Evolutionary conservation across 2,329 filamentous ascomycete genomes (phyloP).

Genomic region (Penicillium olsonii): DNA sequence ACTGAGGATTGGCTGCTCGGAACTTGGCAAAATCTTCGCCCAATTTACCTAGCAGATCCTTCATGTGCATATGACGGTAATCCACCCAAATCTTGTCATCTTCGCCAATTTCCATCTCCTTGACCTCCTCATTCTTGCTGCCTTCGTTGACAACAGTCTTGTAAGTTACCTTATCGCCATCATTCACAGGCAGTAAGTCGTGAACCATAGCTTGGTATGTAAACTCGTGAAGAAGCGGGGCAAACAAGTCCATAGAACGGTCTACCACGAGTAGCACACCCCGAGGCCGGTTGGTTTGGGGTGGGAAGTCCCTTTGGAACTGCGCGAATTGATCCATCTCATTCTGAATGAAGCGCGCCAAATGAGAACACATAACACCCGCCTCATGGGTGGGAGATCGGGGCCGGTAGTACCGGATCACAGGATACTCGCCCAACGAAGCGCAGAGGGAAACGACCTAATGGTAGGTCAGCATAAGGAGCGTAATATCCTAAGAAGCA

Average conservation of each 20-base stretch:
- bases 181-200: slow-evolving; percentile 84
- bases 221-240: slow-evolving; percentile 90
- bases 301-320: slow-evolving; percentile 81
- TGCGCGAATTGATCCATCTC: slow-evolving; percentile 88
- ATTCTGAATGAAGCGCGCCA: slow-evolving; percentile 88
- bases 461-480: slow-evolving; percentile 19
- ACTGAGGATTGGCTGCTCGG: slow-evolving; percentile 86
- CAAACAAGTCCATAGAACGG: slow-evolving; percentile 86
- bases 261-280: slow-evolving; percentile 86
- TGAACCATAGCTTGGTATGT: slow-evolving; percentile 99
- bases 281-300: slow-evolving; percentile 69
- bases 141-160: slow-evolving; percentile 78
- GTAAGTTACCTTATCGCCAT: slow-evolving; percentile 85
- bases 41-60: slow-evolving; percentile 91
- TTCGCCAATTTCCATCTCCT: slow-evolving; percentile 88
- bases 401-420: slow-evolving; percentile 87
- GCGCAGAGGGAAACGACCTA: slow-evolving; percentile 86
- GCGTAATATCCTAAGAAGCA: slow-evolving; percentile 4
- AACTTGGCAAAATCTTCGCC: slow-evolving; percentile 93
- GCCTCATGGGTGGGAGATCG: slow-evolving; percentile 78
- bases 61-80: slow-evolving; percentile 95
- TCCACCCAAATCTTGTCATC: slow-evolving; percentile 94
- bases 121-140: slow-evolving; percentile 68
- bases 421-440: slow-evolving; percentile 88
- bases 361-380: slow-evolving; percentile 78